These are phyloP conservation scores for Ceratobasidium sp. DNA, from an alignment of 1,284 basidiomycete species.

Conservation along the genomic window DNA sequence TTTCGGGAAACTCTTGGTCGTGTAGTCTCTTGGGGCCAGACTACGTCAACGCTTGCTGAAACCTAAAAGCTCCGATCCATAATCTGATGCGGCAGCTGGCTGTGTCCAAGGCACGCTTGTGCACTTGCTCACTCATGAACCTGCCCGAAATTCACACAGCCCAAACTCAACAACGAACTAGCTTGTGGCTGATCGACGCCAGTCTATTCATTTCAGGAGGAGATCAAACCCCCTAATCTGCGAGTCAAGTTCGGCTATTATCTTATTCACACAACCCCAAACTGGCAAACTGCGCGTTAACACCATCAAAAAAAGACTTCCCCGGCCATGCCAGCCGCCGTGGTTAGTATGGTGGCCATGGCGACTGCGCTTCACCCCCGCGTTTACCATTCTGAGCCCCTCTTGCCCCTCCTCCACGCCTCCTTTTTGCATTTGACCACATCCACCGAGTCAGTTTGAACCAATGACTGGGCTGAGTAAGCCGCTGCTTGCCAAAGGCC, in stretches of 20 bases:
- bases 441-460: conserved; percentile 21
- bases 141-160: conserved; percentile 26
- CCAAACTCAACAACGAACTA: not conserved
- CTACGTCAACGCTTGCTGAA: not conserved
- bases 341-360: conserved; percentile 11
- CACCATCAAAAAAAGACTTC: not conserved
- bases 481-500: conserved; percentile 20
- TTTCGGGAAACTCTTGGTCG: not conserved
- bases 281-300: not conserved
- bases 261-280: not conserved
- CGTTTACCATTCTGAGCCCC: conserved; percentile 21
- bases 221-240: not conserved
- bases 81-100: not conserved
- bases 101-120: conserved; percentile 2
- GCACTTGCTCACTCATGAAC: not conserved
- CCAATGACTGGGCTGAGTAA: conserved; percentile 13
- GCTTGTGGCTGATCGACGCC: conserved; percentile 13
- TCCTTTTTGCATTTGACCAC: conserved; percentile 11
- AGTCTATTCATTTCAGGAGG: not conserved
- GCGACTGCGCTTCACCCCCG: conserved; percentile 23
- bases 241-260: conserved; percentile 2
- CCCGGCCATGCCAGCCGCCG: not conserved
- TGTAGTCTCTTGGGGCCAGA: not conserved
- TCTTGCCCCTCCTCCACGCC: not conserved
- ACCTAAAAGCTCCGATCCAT: conserved; percentile 4